phyloP scores from a whole-genome alignment of 768 basidiomycete genomes.

The Tremella fuciformis region DNA sequence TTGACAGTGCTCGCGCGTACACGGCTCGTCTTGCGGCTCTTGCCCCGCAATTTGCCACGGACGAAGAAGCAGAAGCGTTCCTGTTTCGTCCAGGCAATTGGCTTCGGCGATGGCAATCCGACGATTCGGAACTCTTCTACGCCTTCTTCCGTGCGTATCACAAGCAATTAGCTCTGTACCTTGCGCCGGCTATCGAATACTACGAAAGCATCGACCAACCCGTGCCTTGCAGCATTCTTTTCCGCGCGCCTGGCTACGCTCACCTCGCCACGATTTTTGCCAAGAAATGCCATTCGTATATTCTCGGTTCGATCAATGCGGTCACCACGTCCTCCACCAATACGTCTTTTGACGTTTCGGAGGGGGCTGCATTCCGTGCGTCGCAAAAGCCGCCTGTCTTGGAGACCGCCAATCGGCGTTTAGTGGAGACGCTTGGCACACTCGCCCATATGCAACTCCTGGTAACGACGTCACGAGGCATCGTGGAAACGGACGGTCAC shows the following conservation, averaged over 20 bases:
- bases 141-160: slow-evolving; percentile 56
- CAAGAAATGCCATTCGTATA: slow-evolving; percentile 54
- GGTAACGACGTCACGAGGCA: slow-evolving; percentile 31
- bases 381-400: slow-evolving; percentile 55
- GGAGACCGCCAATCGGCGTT: slow-evolving; percentile 55
- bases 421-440: slow-evolving; percentile 53
- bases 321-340: slow-evolving; percentile 53
- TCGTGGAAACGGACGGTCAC: slow-evolving; percentile 46
- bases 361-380: slow-evolving; percentile 53
- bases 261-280: slow-evolving; percentile 55
- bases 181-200: slow-evolving; percentile 39
- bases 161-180: slow-evolving; percentile 52
- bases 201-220: slow-evolving; percentile 34
- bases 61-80: slow-evolving; percentile 46
- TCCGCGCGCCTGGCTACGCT: slow-evolving; percentile 54
- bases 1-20: slow-evolving; percentile 46
- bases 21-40: slow-evolving; percentile 32
- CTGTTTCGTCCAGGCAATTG: slow-evolving; percentile 52
- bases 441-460: slow-evolving; percentile 43
- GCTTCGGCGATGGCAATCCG: slow-evolving; percentile 56
- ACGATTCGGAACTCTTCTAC: slow-evolving; percentile 56
- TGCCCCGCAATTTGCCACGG: slow-evolving; percentile 33
- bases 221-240: slow-evolving; percentile 39
- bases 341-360: slow-evolving; percentile 52
- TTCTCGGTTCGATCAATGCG: slow-evolving; percentile 55